These are phyloP conservation scores for Candida sonorensis DNA, from an alignment of 805 yeast genomes.

Conservation along the genomic window DNA sequence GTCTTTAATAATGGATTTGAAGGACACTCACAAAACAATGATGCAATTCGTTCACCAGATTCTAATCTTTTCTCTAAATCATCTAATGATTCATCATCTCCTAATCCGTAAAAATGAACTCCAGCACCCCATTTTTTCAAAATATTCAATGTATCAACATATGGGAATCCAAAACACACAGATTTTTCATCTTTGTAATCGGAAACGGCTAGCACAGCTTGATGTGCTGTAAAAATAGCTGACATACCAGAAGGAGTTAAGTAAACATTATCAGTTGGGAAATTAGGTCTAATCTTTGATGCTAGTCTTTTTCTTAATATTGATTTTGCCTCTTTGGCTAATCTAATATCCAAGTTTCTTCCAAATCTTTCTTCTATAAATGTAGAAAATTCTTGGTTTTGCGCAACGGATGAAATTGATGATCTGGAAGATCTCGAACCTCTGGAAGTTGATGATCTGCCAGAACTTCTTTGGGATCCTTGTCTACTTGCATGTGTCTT, in stretches of 20 bases:
- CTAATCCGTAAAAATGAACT: slow-evolving; percentile 76
- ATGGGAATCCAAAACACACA: slow-evolving; percentile 94
- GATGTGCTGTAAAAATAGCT: slow-evolving; percentile 77
- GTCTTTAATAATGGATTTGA: slow-evolving; percentile 88
- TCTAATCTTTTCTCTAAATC: slow-evolving; percentile 58
- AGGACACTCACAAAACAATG: slow-evolving; percentile 89
- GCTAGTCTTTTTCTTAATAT: slow-evolving; percentile 73
- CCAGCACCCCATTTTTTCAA: slow-evolving; percentile 90
- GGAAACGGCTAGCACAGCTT: slow-evolving; percentile 21
- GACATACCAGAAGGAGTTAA: slow-evolving; percentile 93
- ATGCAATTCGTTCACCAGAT: slow-evolving; percentile 60
- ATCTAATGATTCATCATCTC: slow-evolving; percentile 63
- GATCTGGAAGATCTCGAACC: slow-evolving; percentile 23
- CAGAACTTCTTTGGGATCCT: neutral
- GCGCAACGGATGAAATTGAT: slow-evolving; percentile 15
- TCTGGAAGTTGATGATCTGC: slow-evolving; percentile 4
- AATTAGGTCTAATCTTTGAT: slow-evolving; percentile 40
- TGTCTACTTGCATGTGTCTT: slow-evolving; percentile 1
- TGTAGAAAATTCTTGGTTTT: slow-evolving; percentile 45
- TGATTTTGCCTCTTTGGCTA: slow-evolving; percentile 66
- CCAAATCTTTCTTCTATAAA: slow-evolving; percentile 90
- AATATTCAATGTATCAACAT: slow-evolving; percentile 85
- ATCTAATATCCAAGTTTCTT: slow-evolving; percentile 73
- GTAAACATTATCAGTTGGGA: slow-evolving; percentile 56
- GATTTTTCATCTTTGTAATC: slow-evolving; percentile 42